Evolutionary conservation across 257 asterid species (phyloP), one percentile per base, ranked within the genome.

Genomic region (Fraxinus americana): DNA sequence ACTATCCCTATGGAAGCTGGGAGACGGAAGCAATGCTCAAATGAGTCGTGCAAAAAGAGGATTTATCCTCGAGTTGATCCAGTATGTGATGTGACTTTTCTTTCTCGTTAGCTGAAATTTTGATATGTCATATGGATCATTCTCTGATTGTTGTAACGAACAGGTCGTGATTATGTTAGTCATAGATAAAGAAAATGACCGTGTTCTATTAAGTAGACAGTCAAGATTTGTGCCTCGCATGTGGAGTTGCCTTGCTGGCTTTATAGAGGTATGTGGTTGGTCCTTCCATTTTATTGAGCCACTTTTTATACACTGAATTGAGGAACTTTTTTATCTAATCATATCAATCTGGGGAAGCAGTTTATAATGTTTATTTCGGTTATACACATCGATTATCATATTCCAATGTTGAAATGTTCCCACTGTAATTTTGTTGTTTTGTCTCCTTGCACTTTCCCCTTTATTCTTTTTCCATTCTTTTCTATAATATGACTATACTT

Each of bases 181-280:
- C 38, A 88, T 96, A 68, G 99, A 96, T 82, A 93, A 87, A 82
- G 94, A 96, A 73, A 96, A 93, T 52, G 98, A 96, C 80, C 85
- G 95, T 38, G 99, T 82, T 50, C 83, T 95, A 70, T 80, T 95
- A 72, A 87, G 99, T 84, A 89, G 94, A 87, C 98, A 96, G 84
- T 90, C 97, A 5, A 93, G 98, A 85, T 93, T 85, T 84, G 99
- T 96, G 59, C 99, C 98, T 0, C 98, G 98, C 77, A 91, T 93
- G 97, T 96, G 99, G 98, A 96, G 99, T 81, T 96, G 99, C 83
- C 91, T 96, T 72, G 98, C 99, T 82, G 99, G 99, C 41, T 95
- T 93, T 80, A 95, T 91, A 72, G 98, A 96, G 97, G 99, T 92
- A 71, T 83, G 82, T 70, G 16, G 4, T 11, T 61, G 17, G 17